Conservation (phyloP, 352 stramenopile genomes). For the Phytophthora uliginosa region DNA sequence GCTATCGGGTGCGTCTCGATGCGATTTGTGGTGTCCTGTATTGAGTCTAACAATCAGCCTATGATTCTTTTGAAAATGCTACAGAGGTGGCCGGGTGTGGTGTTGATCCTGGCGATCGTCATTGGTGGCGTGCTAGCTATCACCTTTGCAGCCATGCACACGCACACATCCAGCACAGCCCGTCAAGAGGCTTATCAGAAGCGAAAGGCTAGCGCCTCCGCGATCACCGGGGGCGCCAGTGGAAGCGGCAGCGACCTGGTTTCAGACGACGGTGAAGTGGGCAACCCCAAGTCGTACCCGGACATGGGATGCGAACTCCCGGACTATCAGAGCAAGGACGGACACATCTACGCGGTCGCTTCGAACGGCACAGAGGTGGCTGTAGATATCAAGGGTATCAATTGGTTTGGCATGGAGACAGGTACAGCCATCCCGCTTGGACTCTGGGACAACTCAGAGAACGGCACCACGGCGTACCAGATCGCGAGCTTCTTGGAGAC, state of each 20-base stretch:
- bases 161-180: conserved; percentile 24
- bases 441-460: conserved; percentile 68
- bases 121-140: conserved; percentile 37
- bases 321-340: conserved; percentile 73
- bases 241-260: conserved; percentile 45
- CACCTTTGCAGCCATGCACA: conserved; percentile 36
- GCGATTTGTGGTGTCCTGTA: background rate
- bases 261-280: conserved; percentile 40
- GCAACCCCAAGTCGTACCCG: conserved; percentile 80
- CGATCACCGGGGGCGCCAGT: conserved; percentile 26
- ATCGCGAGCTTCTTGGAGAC: conserved; percentile 48
- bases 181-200: conserved; percentile 37
- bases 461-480: conserved; percentile 65
- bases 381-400: conserved; percentile 73
- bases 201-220: conserved; percentile 21
- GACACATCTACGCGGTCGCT: conserved; percentile 58
- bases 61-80: background rate
- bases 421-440: conserved; percentile 61
- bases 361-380: conserved; percentile 58
- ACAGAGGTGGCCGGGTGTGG: conserved; percentile 54
- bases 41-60: background rate
- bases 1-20: conserved; percentile 33
- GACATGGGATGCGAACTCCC: conserved; percentile 61
- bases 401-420: conserved; percentile 80
- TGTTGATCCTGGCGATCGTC: conserved; percentile 48